Base-by-base conservation (phyloP, 352 stramenopile species). In the Globisporangium spiculum region DNA sequence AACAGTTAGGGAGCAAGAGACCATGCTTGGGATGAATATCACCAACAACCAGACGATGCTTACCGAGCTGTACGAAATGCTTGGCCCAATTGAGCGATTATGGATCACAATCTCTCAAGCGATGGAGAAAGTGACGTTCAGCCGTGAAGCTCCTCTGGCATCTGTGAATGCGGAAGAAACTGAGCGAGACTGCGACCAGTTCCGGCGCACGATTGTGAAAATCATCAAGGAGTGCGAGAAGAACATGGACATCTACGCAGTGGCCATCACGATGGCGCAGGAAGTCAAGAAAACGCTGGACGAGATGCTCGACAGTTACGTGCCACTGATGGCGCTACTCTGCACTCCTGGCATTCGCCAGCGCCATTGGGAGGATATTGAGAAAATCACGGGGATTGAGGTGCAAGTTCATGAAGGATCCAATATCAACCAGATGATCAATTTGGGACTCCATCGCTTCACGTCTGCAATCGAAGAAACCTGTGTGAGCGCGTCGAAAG, bases 361-460 rank as follows among this genome's bases (percentile, higher is more conserved):
- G 3, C 82, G 95, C 9, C 95, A 98, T 72, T 98, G 95, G 95
- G 76, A 97, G 65, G 88, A 97, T 59, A 98, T 98, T 24, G 86
- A 97, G 41, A 75, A 73, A 8, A 87, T 96, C 53, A 97, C 92
- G 0, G 81, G 85, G 8, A 85, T 98, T 54, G 83, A 95, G 27
- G 91, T 98, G 3, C 81, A 91, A 22, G 84, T 95, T 16, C 88
- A 94, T n/a, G 89, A 96, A 53, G 91, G 92, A 32, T 93, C 93
- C 20, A 94, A 98, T 57, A 89, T 98, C 67, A 92, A 97, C 57
- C 78, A 93, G 52, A 90, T 98, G 63, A 89, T 98, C 16, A 89
- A 93, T n/a, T 69, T 97, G 5, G 88, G 88, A 0, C 76, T 96
- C 1, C 81, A 96, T 34, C 86, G 94, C 50, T 93, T 96, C 69